Evolutionary conservation across 768 basidiomycete genomes (phyloP).

Genomic region (Lentinula sp.): DNA sequence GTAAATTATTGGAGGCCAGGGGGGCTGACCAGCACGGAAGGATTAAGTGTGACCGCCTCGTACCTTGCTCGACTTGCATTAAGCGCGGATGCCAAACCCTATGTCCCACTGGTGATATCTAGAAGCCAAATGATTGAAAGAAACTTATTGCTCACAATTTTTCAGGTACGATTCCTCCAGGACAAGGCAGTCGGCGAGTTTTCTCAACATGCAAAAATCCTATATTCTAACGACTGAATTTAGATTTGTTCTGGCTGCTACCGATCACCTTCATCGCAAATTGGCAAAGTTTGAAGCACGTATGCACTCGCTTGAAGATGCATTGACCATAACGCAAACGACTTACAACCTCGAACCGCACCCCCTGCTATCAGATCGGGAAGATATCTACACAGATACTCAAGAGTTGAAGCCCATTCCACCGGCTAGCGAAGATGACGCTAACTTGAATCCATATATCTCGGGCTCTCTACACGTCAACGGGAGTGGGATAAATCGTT

Average conservation of each 20-base stretch:
- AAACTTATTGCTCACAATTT: neutral
- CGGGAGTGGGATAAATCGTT: constrained; percentile 30
- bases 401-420: constrained; percentile 19
- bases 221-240: neutral
- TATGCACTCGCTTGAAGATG: constrained; percentile 50
- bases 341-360: constrained; percentile 32
- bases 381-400: constrained; percentile 24
- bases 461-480: constrained; percentile 43
- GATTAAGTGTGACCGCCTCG: constrained; percentile 6
- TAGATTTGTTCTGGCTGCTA: constrained; percentile 47
- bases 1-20: neutral
- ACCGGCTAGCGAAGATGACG: constrained; percentile 16
- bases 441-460: constrained; percentile 24
- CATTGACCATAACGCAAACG: constrained; percentile 40
- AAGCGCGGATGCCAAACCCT: constrained; percentile 45
- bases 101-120: constrained; percentile 44
- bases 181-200: constrained; percentile 43
- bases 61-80: constrained; percentile 45
- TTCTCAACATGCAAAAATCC: neutral
- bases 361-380: constrained; percentile 29
- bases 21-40: constrained; percentile 29
- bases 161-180: constrained; percentile 46
- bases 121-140: neutral
- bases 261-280: constrained; percentile 46
- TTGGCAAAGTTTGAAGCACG: constrained; percentile 39